phyloP scores from a whole-genome alignment of 345 rosid genomes.

The Kandelia obovata region DNA sequence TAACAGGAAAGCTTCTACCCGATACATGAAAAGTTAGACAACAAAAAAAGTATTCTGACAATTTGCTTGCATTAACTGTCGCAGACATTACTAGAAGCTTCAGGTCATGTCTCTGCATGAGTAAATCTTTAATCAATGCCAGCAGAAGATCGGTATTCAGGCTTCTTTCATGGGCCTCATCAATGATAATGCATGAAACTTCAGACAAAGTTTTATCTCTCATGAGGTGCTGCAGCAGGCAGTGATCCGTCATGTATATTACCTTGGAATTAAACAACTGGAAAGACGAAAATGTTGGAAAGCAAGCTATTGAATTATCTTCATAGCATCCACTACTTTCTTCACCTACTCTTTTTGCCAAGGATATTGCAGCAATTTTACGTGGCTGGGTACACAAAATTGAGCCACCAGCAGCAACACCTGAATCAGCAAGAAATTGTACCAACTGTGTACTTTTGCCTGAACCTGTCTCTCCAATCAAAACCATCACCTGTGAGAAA shows the following conservation, averaged over 20 bases:
- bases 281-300: conserved; percentile 55
- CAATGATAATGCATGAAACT: conserved; percentile 74
- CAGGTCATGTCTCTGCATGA: conserved; percentile 48
- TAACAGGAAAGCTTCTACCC: conserved; percentile 84
- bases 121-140: conserved; percentile 64
- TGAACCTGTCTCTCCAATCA: conserved; percentile 94
- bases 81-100: conserved; percentile 94
- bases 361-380: conserved; percentile 74
- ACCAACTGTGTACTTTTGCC: conserved; percentile 94
- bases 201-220: conserved; percentile 61
- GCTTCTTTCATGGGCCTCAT: conserved; percentile 97
- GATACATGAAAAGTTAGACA: conserved; percentile 50
- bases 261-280: conserved; percentile 55
- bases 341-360: conserved; percentile 68
- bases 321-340: conserved; percentile 71
- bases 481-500: conserved; percentile 53
- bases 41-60: conserved; percentile 68
- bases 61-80: conserved; percentile 77
- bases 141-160: conserved; percentile 86
- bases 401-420: conserved; percentile 48
- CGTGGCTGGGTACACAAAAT: conserved; percentile 89
- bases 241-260: conserved; percentile 79
- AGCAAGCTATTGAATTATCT: conserved; percentile 45
- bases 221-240: conserved; percentile 71
- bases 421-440: conserved; percentile 90